Evolutionary conservation across 192 early-diverging fungal species (phyloP).

Genomic region (Gryganskiella cystojenkinii): DNA sequence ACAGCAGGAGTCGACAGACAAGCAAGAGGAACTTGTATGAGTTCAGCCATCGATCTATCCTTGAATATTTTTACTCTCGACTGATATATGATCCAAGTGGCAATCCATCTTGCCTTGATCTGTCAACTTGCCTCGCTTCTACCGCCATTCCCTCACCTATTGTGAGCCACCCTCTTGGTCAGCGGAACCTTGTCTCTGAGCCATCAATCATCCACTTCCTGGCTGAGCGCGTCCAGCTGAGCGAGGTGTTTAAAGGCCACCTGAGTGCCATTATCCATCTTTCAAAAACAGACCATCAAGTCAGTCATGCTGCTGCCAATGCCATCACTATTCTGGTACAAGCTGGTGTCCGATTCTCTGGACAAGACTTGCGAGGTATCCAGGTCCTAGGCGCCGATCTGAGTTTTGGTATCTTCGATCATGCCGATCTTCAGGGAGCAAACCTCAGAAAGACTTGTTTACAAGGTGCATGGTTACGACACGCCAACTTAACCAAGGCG

Average conservation of each 20-base stretch:
- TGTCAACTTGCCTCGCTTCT: too few species aligned
- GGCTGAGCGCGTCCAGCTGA: slow-evolving; percentile 1
- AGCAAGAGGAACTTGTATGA: too few species aligned
- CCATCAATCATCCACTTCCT: slow-evolving; percentile 7
- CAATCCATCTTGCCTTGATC: too few species aligned
- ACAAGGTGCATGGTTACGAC: too few species aligned
- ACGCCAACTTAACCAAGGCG: too few species aligned
- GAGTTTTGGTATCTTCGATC: background rate
- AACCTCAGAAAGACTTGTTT: background rate
- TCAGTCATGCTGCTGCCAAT: slow-evolving; percentile 3
- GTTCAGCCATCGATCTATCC: too few species aligned
- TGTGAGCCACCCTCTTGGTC: too few species aligned
- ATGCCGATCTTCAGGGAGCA: background rate
- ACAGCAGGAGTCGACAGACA: too few species aligned
- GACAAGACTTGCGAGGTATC: background rate
- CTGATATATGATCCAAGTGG: too few species aligned
- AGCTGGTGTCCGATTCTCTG: background rate
- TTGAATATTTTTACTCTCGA: too few species aligned
- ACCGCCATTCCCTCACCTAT: too few species aligned
- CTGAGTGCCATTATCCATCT: background rate
- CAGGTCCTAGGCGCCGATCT: slow-evolving; percentile 8
- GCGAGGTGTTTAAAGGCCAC: background rate
- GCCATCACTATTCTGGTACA: slow-evolving; percentile 1
- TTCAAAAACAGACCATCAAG: background rate
- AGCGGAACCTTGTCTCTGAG: background rate